Base-by-base conservation (phyloP, 345 rosid genomes). In the Trapa incisa region DNA sequence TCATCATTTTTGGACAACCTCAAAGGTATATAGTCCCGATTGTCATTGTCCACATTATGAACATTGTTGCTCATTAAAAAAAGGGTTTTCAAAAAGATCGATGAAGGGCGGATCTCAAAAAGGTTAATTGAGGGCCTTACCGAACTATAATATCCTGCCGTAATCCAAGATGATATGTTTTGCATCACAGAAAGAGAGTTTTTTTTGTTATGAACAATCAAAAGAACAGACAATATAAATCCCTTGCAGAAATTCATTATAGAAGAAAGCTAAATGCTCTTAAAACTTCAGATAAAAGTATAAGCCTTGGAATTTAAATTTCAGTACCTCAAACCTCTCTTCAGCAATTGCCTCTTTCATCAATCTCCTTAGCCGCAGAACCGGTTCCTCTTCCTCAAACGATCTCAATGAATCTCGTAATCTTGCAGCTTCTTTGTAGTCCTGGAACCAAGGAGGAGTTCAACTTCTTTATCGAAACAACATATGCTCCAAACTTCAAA, bases 351-450 rank as follows among this genome's bases (percentile, higher is more conserved):
- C 84, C 62, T 83, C 86, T 76, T 75, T 86, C 32, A 88, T 77
- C 76, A 81, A 67, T 68, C 83, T 80, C 38, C 84, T 74, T 50
- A 83, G 80, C 42, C 76, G 79, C 42, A 86, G 75, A 76, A 81
- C 80, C 1, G 89, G 91, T 73, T 88, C 96, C 71, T 78, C 88
- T 68, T 83, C 88, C 77, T 88, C 91, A 16, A 86, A 86, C 47
- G 71, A 70, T 68, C 72, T 86, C 72, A 88, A 65, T 4, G 89
- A 86, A 68, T 84, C 87, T 2, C 88, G 86, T 62, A 88, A 72
- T 69, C 87, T 80, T 1, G 91, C 89, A 58, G 96, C 91, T 73
- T 80, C 96, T 75, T 86, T 70, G 52, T 88, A 88, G 68, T 84
- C 81, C 96, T 88, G 63, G 32, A 65, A 60, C 15, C 67, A 69